A percentile compares a stretch with the other conserved stretches of the same genome.
These are phyloP conservation scores for Torulaspora maleeae DNA, from an alignment of 805 yeast species.

Conservation along the genomic window DNA sequence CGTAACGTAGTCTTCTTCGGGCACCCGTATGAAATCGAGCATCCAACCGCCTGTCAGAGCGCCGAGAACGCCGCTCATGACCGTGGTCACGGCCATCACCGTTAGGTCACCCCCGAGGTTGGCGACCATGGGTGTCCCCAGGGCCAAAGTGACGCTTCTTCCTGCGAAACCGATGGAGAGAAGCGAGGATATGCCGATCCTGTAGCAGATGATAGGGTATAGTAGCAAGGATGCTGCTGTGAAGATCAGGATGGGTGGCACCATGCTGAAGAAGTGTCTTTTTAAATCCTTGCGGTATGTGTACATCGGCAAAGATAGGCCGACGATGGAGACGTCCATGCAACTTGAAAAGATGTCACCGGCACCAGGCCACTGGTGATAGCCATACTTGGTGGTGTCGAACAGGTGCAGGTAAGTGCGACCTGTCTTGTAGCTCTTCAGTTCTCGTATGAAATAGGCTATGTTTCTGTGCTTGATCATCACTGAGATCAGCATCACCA, in stretches of 20 bases:
- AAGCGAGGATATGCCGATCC: constrained; percentile 55
- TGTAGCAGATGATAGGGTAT: constrained; percentile 65
- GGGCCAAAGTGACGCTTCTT: constrained; percentile 70
- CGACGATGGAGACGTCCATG: constrained; percentile 74
- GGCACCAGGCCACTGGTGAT: constrained; percentile 62
- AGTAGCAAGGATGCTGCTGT: constrained; percentile 56
- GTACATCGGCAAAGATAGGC: constrained; percentile 73
- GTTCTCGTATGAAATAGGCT: constrained; percentile 46
- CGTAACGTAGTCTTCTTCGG: constrained; percentile 63
- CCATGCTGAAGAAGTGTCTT: constrained; percentile 52
- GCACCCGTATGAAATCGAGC: constrained; percentile 44
- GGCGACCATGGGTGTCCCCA: constrained; percentile 70
- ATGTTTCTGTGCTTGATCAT: constrained; percentile 40
- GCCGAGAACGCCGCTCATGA: constrained; percentile 70
- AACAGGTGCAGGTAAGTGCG: constrained; percentile 58
- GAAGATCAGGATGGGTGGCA: constrained; percentile 55
- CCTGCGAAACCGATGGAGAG: constrained; percentile 74
- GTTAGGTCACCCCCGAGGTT: constrained; percentile 65
- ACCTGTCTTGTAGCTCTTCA: constrained; percentile 62
- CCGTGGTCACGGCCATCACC: constrained; percentile 74
- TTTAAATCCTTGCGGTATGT: constrained; percentile 61
- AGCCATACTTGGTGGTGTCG: constrained; percentile 30
- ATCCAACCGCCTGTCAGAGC: constrained; percentile 57
- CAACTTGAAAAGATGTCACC: constrained; percentile 69
- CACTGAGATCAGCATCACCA: constrained; percentile 58